Evolutionary conservation across 2,329 filamentous ascomycete species (phyloP), one percentile per base, ranked within the genome.

Genomic region (Dothistroma septosporum): DNA sequence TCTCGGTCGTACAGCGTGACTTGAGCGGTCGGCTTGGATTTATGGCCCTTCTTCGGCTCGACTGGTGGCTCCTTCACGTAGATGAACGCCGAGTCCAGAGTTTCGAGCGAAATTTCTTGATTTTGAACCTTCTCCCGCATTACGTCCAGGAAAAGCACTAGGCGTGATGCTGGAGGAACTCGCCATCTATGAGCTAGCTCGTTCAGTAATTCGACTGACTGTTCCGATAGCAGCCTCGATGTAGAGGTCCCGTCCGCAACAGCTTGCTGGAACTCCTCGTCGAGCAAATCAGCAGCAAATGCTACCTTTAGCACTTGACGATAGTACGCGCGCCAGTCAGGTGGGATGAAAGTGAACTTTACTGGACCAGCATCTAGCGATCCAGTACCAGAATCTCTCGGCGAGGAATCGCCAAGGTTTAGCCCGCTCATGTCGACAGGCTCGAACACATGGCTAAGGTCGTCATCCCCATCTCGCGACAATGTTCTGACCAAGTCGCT

Each of bases 101-200:
- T 92, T 68, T 93, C 87, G 12, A 94, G 84, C 14, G 85, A 83
- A 60, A 96, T 86, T 70, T 96, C 89, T 66, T 90, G 87, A 66
- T 96, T 89, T 50, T 91, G 79, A 71, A 92, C 97, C 74, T 94
- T 94, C 69, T 92, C 88, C 22, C 88, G 84, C 7, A 91, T 84
- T 59, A 95, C 89, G 76, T 97, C 94, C 37, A 97, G 78, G 69
- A 96, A 87, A 6, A 93, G 77, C 6, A 96, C 86, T 55, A 91
- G 82, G 49, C 92, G 85, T 3, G 91, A 91, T 70, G 87, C 91
- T 65, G 88, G 87, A 1, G 93, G 92, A 63, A 99, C 83, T 54
- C 94, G 87, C 94, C 94, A 99, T 69, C 92, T 86, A 64, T 91
- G 79, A 61, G 88, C 90, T 60, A 97, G 82, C 74, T 97, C 93